Percentiles rank a stretch among this genome's conserved stretches.
Evolutionary conservation across 495 filamentous ascomycete species (phyloP).

Genomic region (Xanthoparmelia taractica): DNA sequence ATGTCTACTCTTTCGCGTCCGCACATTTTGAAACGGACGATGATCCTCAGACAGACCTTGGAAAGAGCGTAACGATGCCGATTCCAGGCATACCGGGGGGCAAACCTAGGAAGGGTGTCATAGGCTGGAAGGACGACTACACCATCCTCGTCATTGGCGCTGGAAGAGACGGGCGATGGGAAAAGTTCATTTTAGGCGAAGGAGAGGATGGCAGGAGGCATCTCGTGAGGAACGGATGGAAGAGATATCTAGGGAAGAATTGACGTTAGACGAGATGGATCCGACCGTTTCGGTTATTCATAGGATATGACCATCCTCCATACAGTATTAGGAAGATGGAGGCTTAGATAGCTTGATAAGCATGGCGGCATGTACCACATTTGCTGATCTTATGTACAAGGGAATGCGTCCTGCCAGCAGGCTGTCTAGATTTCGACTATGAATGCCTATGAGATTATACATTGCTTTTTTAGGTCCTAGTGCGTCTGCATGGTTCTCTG

Average conservation of each 20-base stretch:
- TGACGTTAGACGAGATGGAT: slow-evolving; percentile 2
- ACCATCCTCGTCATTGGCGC: slow-evolving; percentile 71
- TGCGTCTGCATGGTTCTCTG: neutral
- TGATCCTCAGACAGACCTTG: slow-evolving; percentile 45
- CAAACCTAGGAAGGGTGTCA: slow-evolving; percentile 62
- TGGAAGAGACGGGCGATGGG: slow-evolving; percentile 73
- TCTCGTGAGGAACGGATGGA: slow-evolving; percentile 69
- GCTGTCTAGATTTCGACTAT: neutral
- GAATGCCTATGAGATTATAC: neutral
- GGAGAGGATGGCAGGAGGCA: slow-evolving; percentile 54
- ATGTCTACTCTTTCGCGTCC: slow-evolving; percentile 72
- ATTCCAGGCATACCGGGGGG: slow-evolving; percentile 42
- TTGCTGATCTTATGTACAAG: neutral
- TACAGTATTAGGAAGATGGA: neutral
- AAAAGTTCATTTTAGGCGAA: slow-evolving; percentile 65
- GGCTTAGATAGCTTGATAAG: neutral
- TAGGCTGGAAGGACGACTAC: slow-evolving; percentile 66
- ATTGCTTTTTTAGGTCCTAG: neutral
- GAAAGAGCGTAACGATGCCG: slow-evolving; percentile 29
- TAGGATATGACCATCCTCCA: neutral
- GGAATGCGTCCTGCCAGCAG: neutral
- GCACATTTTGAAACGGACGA: slow-evolving; percentile 73
- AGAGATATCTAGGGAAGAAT: slow-evolving; percentile 57
- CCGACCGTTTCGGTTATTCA: neutral
- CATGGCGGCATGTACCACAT: neutral